Base-by-base conservation (phyloP, 2,329 filamentous ascomycete species). In the Plectosphaerella cucumerina region DNA sequence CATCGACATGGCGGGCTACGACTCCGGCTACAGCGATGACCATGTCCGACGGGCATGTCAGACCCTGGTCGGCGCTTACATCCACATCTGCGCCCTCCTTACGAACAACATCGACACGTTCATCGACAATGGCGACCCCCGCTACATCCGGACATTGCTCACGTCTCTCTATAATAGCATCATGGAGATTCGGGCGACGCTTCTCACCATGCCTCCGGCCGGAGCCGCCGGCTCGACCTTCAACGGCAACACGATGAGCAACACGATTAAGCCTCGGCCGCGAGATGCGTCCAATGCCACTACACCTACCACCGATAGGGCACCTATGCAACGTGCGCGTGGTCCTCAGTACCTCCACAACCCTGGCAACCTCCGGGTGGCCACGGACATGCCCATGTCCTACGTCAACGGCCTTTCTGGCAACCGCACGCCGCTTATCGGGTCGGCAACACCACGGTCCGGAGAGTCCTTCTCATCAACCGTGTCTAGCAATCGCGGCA, bases 381-480 rank as follows among this genome's bases (percentile, higher is more conserved):
- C 80, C 18, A 85, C 80, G 1, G 80, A 84, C 55, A 73, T 80
- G 8, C 65, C 71, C 22, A 60, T 70, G 31, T 69, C 76, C 1
- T 79, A 76, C 47, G 63, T 78, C 49, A 80, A 80, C 53, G 75
- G 76, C 31, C 80, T 78, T 50, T 75, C 76, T 34, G 51, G 49
- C 8, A 62, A 72, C 14, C 75, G 81, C 20, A 77, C 77, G 23
- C 76, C 77, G 2, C 77, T 75, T 3, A 70, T 76, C 65, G 78
- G 65, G 50, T 83, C 71, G 56, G 78, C 78, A n/a, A 95, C 90
- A 1, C 90, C 90, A 44, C 84, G 89, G 21, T 95, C 90, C 8
- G 88, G 86, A 42, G 90, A 96, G 60, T 90, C 89, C 0, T 95
- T 94, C 64, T 78, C 75, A 2, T 84, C 85, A 0, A 72, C 76